Evolutionary conservation across 1,284 basidiomycete genomes (phyloP).

Genomic region (Malassezia yamatoensis): DNA sequence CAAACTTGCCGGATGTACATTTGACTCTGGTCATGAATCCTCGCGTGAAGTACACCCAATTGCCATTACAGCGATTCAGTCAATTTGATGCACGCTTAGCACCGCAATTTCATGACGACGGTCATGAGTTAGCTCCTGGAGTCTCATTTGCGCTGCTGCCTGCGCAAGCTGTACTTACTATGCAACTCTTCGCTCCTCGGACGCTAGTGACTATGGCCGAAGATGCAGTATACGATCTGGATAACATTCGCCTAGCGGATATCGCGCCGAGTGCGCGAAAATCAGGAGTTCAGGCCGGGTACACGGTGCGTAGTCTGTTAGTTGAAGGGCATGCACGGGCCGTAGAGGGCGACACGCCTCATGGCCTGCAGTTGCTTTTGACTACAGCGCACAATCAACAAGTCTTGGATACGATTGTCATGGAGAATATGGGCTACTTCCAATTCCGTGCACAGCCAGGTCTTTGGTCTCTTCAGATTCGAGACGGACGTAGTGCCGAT

Average conservation of each 20-base stretch:
- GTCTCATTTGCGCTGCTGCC: slow-evolving; percentile 49
- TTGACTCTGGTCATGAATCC: slow-evolving; percentile 35
- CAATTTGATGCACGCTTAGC: slow-evolving; percentile 61
- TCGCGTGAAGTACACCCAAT: slow-evolving; percentile 51
- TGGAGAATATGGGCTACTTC: slow-evolving; percentile 88
- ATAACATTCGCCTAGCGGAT: slow-evolving; percentile 77
- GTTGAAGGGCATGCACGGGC: slow-evolving; percentile 79
- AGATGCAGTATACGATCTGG: slow-evolving; percentile 80
- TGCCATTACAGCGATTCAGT: slow-evolving; percentile 90
- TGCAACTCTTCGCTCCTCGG: slow-evolving; percentile 76
- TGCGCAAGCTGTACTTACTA: slow-evolving; percentile 67
- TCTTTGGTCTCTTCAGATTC: slow-evolving; percentile 69
- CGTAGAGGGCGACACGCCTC: slow-evolving; percentile 61
- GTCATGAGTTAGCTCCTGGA: slow-evolving; percentile 49
- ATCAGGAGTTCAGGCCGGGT: slow-evolving; percentile 65
- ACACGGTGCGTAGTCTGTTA: slow-evolving; percentile 79
- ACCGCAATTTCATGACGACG: slow-evolving; percentile 61
- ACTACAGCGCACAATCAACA: slow-evolving; percentile 26
- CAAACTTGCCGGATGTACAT: slow-evolving; percentile 24
- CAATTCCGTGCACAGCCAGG: slow-evolving; percentile 91
- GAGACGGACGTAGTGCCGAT: slow-evolving; percentile 67
- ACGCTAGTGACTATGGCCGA: slow-evolving; percentile 86
- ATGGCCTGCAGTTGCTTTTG: slow-evolving; percentile 50
- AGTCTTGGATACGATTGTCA: slow-evolving; percentile 55
- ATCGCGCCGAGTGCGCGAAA: slow-evolving; percentile 50